These are phyloP conservation scores for Tieghemiomyces parasiticus DNA, from an alignment of 192 early-diverging fungal genomes.

Conservation along the genomic window DNA sequence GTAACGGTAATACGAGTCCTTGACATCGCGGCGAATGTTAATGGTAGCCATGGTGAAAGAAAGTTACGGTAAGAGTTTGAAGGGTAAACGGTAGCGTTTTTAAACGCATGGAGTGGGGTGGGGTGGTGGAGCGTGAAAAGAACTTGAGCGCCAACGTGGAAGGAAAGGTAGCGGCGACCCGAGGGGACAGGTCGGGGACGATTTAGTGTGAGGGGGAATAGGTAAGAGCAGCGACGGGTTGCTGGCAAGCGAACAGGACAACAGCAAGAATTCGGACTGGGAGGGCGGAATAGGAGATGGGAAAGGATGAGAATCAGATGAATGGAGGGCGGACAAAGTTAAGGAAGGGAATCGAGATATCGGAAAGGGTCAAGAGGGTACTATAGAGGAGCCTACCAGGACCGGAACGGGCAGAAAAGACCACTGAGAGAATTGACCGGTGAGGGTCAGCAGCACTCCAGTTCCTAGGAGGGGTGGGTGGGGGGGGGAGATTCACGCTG, in stretches of 20 bases:
- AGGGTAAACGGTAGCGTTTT: neutral
- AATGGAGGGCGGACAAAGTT: neutral
- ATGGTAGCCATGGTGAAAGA: slow-evolving; percentile 39
- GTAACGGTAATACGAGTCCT: slow-evolving; percentile 96
- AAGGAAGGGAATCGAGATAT: neutral
- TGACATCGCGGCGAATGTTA: slow-evolving; percentile 81
- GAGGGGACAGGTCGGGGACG: neutral
- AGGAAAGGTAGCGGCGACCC: neutral
- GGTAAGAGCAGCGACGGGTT: no score
- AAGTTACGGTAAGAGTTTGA: neutral
- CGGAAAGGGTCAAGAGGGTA: neutral
- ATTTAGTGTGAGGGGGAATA: no score
- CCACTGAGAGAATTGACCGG: no score
- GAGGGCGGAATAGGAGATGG: no score
- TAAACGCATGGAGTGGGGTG: neutral
- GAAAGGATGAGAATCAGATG: no score
- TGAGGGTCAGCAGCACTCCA: no score
- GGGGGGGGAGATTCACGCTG: no score
- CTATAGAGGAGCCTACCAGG: neutral
- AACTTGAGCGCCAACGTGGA: neutral
- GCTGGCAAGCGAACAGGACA: no score
- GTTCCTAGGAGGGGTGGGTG: no score
- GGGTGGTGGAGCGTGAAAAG: neutral
- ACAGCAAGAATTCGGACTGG: no score
- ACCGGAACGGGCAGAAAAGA: no score